Percentiles rank a stretch among this genome's conserved stretches.
Evolutionary conservation across 2,329 filamentous ascomycete species (phyloP).

Genomic region (Sordariomycetes sp.): DNA sequence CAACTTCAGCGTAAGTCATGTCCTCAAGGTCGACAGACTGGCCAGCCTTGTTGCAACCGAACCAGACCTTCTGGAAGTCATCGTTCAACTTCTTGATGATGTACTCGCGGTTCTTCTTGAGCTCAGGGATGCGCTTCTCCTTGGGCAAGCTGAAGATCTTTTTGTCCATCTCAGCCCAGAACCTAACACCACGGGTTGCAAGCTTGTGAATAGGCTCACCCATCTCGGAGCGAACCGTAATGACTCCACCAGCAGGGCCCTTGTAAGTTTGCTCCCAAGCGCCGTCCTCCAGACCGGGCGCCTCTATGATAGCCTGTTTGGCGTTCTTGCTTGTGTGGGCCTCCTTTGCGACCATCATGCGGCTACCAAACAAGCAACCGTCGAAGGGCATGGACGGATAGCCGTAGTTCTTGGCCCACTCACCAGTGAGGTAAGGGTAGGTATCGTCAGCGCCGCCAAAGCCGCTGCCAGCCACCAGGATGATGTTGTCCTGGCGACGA

Average conservation of each 20-base stretch:
- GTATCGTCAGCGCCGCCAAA: slow-evolving; percentile 87
- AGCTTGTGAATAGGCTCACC: slow-evolving; percentile 99
- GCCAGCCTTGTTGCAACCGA: slow-evolving; percentile 73
- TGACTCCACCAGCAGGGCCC: slow-evolving; percentile 81
- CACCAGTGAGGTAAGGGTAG: slow-evolving; percentile 83
- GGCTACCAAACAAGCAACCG: slow-evolving; percentile 81
- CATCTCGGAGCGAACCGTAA: slow-evolving; percentile 98
- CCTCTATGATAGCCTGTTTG: slow-evolving; percentile 84
- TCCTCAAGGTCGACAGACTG: slow-evolving; percentile 83
- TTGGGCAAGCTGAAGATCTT: slow-evolving; percentile 97
- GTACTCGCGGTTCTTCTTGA: slow-evolving; percentile 81
- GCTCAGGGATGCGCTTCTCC: slow-evolving; percentile 79
- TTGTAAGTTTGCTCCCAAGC: slow-evolving; percentile 94
- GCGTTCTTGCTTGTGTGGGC: slow-evolving; percentile 79
- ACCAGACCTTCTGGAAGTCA: slow-evolving; percentile 97
- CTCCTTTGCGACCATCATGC: slow-evolving; percentile 93
- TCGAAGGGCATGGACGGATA: slow-evolving; percentile 94
- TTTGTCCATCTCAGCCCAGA: slow-evolving; percentile 98
- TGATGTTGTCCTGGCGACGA: slow-evolving; percentile 75
- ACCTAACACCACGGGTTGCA: slow-evolving; percentile 86
- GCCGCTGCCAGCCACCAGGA: slow-evolving; percentile 82
- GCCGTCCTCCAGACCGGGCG: slow-evolving; percentile 69
- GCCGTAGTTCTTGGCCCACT: slow-evolving; percentile 78
- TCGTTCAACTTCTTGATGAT: slow-evolving; percentile 95
- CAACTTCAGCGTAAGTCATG: slow-evolving; percentile 89